phyloP scores from a whole-genome alignment of 176 grass and related monocot species.

The Aegilops tauschii region DNA sequence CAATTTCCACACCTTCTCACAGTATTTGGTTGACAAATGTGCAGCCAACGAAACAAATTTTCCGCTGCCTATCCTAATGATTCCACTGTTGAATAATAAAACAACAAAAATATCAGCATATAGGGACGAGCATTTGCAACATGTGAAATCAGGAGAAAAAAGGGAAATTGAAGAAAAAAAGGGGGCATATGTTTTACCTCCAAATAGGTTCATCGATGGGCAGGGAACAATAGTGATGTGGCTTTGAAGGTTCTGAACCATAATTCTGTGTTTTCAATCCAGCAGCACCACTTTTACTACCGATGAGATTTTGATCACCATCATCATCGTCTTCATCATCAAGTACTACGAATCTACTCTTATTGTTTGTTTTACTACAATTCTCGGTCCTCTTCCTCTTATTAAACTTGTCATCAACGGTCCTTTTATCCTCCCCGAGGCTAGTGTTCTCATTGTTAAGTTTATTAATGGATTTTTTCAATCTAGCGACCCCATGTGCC shows the following conservation, averaged over 20 bases:
- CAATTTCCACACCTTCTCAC: slow-evolving; percentile 47
- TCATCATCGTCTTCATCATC: not conserved
- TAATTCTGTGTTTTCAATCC: not conserved
- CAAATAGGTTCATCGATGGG: slow-evolving; percentile 27
- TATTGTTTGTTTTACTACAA: not conserved
- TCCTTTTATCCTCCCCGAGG: not conserved
- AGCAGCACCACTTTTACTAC: not conserved
- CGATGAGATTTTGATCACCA: not conserved
- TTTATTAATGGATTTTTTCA: not conserved
- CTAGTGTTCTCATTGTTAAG: not conserved
- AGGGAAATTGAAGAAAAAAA: not conserved
- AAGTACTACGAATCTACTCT: not conserved
- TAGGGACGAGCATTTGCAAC: not conserved
- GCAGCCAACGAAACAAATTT: slow-evolving; percentile 40
- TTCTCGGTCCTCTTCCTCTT: not conserved
- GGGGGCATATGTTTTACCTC: slow-evolving; percentile 13
- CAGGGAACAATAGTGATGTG: not conserved
- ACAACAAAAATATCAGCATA: not conserved
- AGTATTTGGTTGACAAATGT: slow-evolving; percentile 53
- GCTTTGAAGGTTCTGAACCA: not conserved
- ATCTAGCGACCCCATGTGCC: not conserved
- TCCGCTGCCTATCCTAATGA: slow-evolving; percentile 30
- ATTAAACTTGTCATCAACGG: not conserved
- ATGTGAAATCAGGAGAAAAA: not conserved
- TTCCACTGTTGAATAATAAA: slow-evolving; percentile 53